Percentiles rank a stretch among this genome's conserved stretches.
phyloP scores from a whole-genome alignment of 768 basidiomycete species.

The Xanthoconium stramineum region DNA sequence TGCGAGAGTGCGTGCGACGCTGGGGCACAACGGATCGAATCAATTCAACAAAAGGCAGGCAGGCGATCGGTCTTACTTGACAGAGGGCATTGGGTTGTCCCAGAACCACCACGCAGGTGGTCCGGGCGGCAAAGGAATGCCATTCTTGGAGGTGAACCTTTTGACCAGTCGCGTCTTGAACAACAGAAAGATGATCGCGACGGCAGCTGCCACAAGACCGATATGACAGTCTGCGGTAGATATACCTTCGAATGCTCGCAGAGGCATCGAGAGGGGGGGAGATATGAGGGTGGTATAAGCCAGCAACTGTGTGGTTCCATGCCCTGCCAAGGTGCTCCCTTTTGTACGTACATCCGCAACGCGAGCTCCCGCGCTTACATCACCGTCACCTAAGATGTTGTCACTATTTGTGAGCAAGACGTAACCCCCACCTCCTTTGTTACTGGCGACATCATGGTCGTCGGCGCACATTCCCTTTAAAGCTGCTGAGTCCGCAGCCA shows the following conservation, averaged over 20 bases:
- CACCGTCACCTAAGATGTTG: too few relatives aligned
- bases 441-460: too few relatives aligned
- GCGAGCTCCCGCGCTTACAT: too few relatives aligned
- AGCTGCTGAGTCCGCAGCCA: too few relatives aligned
- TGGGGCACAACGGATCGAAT: not conserved
- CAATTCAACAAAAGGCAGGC: not conserved
- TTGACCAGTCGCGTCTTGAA: constrained; percentile 1
- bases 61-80: constrained; percentile 13
- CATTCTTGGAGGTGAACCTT: not conserved
- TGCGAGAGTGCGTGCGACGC: constrained; percentile 35
- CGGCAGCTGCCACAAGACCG: not conserved
- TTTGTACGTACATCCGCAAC: too few relatives aligned
- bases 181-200: not conserved
- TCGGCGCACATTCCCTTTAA: too few relatives aligned
- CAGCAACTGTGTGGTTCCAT: too few relatives aligned
- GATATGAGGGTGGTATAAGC: not conserved
- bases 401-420: too few relatives aligned
- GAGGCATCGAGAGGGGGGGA: not conserved
- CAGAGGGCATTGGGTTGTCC: constrained; percentile 18
- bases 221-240: not conserved
- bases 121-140: constrained; percentile 23
- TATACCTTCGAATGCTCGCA: not conserved
- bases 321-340: too few relatives aligned
- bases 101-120: constrained; percentile 26
- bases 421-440: too few relatives aligned